phyloP scores from a whole-genome alignment of 345 rosid species.

The Eucalyptus regnans region DNA sequence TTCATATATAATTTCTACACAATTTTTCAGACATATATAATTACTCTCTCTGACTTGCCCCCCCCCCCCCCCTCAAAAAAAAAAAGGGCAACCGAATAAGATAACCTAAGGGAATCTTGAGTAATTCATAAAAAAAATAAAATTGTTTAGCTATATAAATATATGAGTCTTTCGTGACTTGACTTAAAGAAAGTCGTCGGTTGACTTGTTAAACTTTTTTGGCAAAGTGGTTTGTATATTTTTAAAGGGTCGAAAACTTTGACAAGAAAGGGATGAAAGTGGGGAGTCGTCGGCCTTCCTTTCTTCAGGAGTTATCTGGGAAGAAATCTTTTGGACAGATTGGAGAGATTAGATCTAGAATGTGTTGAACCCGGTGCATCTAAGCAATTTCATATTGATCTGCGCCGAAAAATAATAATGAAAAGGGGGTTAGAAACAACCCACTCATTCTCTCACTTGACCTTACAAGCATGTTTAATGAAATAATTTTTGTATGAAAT shows the following conservation, averaged over 20 bases:
- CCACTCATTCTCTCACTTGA: background rate
- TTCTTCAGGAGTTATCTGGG: background rate
- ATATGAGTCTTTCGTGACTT: background rate
- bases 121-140: background rate
- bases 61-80: rapidly evolving
- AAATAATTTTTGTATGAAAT: background rate
- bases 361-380: background rate
- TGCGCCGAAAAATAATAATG: background rate
- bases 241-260: background rate
- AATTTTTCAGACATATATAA: too few relatives aligned
- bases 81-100: background rate
- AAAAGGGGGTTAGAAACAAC: background rate
- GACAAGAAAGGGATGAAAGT: background rate
- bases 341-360: background rate
- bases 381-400: background rate
- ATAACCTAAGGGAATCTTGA: too few relatives aligned
- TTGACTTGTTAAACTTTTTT: background rate
- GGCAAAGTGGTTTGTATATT: too few relatives aligned
- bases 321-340: background rate
- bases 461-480: background rate
- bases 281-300: background rate
- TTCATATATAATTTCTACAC: background rate
- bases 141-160: background rate
- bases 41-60: too few relatives aligned
- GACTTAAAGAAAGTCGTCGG: background rate